Conservation (phyloP, 345 rosid genomes). For the Salix udensis region DNA sequence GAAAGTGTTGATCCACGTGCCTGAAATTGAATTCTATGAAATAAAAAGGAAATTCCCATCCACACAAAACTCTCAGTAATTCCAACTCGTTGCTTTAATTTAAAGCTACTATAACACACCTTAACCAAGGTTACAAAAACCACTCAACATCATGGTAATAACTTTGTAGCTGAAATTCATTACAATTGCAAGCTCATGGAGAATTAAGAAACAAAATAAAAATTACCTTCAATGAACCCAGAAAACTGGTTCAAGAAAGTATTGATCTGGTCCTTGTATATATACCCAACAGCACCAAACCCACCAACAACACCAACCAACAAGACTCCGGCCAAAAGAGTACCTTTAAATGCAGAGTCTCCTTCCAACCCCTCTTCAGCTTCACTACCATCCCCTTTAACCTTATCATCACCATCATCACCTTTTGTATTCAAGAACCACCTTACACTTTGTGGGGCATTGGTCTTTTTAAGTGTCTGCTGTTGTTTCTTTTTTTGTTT, state of each 20-base stretch:
- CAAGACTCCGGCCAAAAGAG: conserved; percentile 76
- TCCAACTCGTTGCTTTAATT: background rate
- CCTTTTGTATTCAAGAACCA: conserved; percentile 71
- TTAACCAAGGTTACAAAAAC: background rate
- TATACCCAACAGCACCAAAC: conserved; percentile 62
- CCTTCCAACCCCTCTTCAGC: conserved; percentile 37
- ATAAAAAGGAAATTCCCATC: background rate
- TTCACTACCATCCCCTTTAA: conserved; percentile 13
- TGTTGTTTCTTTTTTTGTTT: conserved; percentile 67
- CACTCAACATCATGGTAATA: background rate
- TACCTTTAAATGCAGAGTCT: conserved; percentile 67
- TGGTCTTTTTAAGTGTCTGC: conserved; percentile 47
- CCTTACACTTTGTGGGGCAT: conserved; percentile 59
- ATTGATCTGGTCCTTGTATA: conserved; percentile 79
- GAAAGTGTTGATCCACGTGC: background rate
- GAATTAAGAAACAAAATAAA: background rate
- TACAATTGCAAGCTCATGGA: background rate
- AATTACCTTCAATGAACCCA: conserved; percentile 72
- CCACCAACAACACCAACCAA: conserved; percentile 89
- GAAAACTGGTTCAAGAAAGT: conserved; percentile 76
- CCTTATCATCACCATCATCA: conserved; percentile 25
- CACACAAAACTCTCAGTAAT: background rate
- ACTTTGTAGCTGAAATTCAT: background rate
- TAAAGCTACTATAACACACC: background rate
- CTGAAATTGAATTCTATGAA: background rate